phyloP scores from a whole-genome alignment of 495 filamentous ascomycete genomes.

The Lasiosphaeria ovina region DNA sequence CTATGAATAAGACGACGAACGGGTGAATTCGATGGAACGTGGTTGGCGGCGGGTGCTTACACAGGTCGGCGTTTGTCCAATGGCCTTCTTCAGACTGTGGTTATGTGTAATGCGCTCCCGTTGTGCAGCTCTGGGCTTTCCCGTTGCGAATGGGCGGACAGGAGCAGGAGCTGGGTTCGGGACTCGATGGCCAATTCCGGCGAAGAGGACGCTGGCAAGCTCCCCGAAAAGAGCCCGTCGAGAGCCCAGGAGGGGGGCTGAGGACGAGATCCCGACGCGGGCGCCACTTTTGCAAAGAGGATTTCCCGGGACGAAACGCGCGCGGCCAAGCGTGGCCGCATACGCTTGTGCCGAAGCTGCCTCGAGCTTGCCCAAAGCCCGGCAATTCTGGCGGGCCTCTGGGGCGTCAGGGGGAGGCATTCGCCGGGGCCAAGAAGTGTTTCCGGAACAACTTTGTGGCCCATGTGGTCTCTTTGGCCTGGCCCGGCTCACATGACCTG shows the following conservation, averaged over 20 bases:
- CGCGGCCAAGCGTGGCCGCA: slow-evolving; percentile 5
- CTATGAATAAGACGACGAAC: slow-evolving; percentile 11
- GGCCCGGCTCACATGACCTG: background rate
- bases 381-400: slow-evolving; percentile 16
- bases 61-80: background rate
- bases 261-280: background rate
- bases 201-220: slow-evolving; percentile 2
- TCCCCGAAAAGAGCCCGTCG: background rate
- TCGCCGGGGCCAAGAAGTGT: background rate
- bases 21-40: too few species aligned
- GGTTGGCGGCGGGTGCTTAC: background rate
- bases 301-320: slow-evolving; percentile 29
- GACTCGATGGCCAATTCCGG: slow-evolving; percentile 9
- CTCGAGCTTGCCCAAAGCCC: slow-evolving; percentile 4
- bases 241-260: background rate
- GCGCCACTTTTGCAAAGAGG: slow-evolving; percentile 18
- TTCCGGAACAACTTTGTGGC: background rate
- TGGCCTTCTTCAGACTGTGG: background rate
- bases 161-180: background rate
- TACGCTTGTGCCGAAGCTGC: slow-evolving; percentile 15
- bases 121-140: too few species aligned
- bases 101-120: background rate
- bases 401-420: background rate
- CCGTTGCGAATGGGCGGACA: background rate
- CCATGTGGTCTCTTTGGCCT: background rate